These are phyloP conservation scores for Nicotiana paniculata DNA, from an alignment of 257 asterid genomes.

Conservation along the genomic window DNA sequence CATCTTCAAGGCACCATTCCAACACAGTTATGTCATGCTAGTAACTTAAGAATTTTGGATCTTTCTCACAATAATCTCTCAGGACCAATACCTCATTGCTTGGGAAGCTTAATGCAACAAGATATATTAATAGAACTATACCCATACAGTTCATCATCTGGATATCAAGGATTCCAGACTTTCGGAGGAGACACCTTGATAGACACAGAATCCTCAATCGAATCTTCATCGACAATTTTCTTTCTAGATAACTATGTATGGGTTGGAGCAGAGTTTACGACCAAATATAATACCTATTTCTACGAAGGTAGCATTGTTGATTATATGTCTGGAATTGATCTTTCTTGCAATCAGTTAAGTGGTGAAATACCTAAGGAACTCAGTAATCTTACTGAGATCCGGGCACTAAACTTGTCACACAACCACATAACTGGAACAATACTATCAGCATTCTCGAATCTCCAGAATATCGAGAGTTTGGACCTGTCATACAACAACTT, in stretches of 20 bases:
- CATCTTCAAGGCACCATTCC: not conserved
- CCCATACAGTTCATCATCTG: not conserved
- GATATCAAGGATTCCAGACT: not conserved
- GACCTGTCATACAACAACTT: constrained; percentile 3
- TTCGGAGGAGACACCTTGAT: not conserved
- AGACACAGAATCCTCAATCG: not conserved
- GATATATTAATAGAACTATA: not conserved
- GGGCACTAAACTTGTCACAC: not conserved
- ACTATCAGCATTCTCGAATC: not conserved
- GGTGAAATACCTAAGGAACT: not conserved
- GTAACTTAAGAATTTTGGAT: not conserved
- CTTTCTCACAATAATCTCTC: not conserved
- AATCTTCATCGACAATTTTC: not conserved
- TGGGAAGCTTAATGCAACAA: not conserved
- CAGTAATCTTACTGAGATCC: not conserved
- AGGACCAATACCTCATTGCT: not conserved
- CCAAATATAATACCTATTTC: not conserved
- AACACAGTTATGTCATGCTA: not conserved
- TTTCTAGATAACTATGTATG: not conserved
- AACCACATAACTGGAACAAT: not conserved
- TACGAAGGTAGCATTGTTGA: not conserved
- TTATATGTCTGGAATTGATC: not conserved
- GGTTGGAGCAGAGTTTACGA: not conserved
- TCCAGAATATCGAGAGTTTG: not conserved
- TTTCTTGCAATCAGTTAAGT: not conserved